These are phyloP conservation scores for Lagenaria siceraria DNA, from an alignment of 306 rosid species.

Conservation along the genomic window DNA sequence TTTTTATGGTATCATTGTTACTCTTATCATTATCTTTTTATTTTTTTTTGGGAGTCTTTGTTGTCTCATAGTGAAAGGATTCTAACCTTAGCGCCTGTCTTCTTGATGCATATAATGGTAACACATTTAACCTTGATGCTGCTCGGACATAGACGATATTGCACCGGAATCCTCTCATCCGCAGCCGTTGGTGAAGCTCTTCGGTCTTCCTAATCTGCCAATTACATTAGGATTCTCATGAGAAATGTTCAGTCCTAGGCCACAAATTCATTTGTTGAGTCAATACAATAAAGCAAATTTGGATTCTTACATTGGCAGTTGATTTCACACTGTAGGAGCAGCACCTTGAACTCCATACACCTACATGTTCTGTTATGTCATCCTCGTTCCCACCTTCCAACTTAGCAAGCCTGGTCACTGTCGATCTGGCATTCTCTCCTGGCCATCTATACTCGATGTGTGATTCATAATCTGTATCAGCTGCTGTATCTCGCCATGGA, in stretches of 20 bases:
- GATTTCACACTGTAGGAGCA: conserved; percentile 39
- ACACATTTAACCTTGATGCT: conserved; percentile 49
- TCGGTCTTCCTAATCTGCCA: conserved; percentile 36
- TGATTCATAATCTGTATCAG: conserved; percentile 56
- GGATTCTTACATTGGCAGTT: conserved; percentile 1
- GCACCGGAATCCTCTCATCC: conserved; percentile 85
- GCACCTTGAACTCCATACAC: conserved; percentile 44
- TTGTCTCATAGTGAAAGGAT: background rate
- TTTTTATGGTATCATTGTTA: background rate
- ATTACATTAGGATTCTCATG: conserved; percentile 8
- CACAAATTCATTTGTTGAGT: background rate
- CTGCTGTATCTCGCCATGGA: conserved; percentile 56
- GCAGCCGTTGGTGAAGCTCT: conserved; percentile 49
- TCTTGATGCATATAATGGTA: conserved; percentile 67
- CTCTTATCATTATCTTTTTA: background rate
- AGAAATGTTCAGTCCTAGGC: background rate
- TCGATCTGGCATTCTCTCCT: conserved; percentile 54
- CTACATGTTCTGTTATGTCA: conserved; percentile 31
- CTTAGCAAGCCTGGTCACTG: conserved; percentile 46
- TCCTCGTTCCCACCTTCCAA: conserved; percentile 40
- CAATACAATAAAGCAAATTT: background rate
- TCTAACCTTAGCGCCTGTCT: conserved; percentile 61
- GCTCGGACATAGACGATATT: conserved; percentile 50
- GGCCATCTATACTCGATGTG: conserved; percentile 68
- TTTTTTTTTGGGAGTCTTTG: background rate